Percentiles rank a stretch among this genome's conserved stretches.
Evolutionary conservation across 495 filamentous ascomycete species (phyloP).

Genomic region (Pseudevernia furfuracea): DNA sequence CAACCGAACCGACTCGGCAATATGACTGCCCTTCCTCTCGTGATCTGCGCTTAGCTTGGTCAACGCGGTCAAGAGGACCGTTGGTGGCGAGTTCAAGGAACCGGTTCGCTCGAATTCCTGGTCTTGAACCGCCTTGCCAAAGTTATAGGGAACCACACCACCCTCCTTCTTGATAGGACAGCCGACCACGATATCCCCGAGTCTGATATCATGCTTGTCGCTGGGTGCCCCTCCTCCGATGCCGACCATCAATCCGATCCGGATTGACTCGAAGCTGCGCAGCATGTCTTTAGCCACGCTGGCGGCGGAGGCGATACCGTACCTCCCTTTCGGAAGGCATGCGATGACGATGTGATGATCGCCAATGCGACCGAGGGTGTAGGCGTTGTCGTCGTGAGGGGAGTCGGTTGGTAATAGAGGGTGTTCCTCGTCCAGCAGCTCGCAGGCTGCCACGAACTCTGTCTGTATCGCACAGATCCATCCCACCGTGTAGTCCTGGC

Average conservation of each 20-base stretch:
- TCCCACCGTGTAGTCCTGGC: slow-evolving; percentile 9
- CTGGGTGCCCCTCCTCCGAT: slow-evolving; percentile 11
- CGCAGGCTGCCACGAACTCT: slow-evolving; percentile 9
- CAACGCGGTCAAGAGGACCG: slow-evolving; percentile 7
- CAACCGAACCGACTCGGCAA: slow-evolving; percentile 1
- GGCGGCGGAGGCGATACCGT: slow-evolving; percentile 9
- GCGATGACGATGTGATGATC: slow-evolving; percentile 7
- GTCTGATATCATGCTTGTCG: not conserved
- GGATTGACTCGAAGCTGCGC: slow-evolving; percentile 11
- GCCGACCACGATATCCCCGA: slow-evolving; percentile 10
- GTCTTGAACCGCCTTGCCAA: slow-evolving; percentile 6
- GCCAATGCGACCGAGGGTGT: slow-evolving; percentile 6
- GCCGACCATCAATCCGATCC: slow-evolving; percentile 13
- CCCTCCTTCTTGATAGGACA: slow-evolving; percentile 8
- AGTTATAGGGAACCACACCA: slow-evolving; percentile 10
- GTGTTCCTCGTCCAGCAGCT: slow-evolving; percentile 7
- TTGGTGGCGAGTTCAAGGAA: slow-evolving; percentile 9
- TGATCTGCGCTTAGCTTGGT: slow-evolving; percentile 3
- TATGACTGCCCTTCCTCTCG: slow-evolving; percentile 3
- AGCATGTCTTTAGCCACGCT: slow-evolving; percentile 14
- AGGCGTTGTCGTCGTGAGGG: slow-evolving; percentile 8
- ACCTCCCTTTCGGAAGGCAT: slow-evolving; percentile 10
- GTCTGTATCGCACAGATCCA: slow-evolving; percentile 14
- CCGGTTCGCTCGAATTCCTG: slow-evolving; percentile 6
- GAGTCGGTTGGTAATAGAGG: not conserved